Conservation (phyloP, 83 land plant genomes). For the Picea mariana region DNA sequence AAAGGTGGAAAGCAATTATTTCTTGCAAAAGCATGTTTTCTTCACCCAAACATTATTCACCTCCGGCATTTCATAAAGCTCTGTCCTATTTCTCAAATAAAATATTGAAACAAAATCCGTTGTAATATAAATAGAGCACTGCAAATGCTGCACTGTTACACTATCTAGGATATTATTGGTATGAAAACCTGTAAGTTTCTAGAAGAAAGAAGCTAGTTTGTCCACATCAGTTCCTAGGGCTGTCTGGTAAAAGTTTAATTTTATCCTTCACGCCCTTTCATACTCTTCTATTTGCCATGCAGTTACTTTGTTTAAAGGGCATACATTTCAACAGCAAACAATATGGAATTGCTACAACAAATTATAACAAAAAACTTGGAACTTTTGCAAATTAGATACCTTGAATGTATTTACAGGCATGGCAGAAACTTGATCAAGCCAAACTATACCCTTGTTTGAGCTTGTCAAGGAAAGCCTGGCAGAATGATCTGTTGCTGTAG, state of each 20-base stretch:
- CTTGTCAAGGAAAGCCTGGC: slow-evolving; percentile 74
- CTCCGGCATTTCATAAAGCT: background rate
- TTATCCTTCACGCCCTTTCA: background rate
- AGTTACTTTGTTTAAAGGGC: background rate
- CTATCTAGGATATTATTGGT: no score
- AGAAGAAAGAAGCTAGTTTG: background rate
- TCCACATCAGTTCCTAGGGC: background rate
- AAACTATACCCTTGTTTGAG: slow-evolving; percentile 59
- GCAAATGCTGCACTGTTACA: background rate
- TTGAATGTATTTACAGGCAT: slow-evolving; percentile 85
- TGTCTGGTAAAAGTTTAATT: background rate
- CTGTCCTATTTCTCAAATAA: background rate
- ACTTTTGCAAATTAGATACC: slow-evolving; percentile 32
- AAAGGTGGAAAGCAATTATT: background rate
- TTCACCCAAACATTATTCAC: background rate
- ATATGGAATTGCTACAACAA: background rate
- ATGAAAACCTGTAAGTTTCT: background rate
- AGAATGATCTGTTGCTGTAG: slow-evolving; percentile 57
- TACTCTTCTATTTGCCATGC: background rate
- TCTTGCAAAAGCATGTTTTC: background rate
- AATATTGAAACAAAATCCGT: background rate
- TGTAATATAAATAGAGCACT: background rate
- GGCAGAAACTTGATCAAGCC: slow-evolving; percentile 94
- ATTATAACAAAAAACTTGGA: background rate
- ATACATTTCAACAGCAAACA: background rate